These are phyloP conservation scores for Glycine latifolia DNA, from an alignment of 306 rosid genomes.

Conservation along the genomic window DNA sequence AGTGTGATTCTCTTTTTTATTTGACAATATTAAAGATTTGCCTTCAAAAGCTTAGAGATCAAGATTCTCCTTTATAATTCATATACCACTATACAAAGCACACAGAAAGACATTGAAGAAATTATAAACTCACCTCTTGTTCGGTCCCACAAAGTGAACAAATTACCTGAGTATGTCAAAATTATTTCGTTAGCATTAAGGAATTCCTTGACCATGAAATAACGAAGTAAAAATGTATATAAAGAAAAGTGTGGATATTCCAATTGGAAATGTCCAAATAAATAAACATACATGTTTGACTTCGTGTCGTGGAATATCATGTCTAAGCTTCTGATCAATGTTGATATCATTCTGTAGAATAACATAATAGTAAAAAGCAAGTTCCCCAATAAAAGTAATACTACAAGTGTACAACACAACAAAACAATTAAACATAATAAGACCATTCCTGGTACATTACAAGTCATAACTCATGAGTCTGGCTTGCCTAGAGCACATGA, in stretches of 20 bases:
- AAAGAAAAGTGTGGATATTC: not conserved
- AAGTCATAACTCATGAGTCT: not conserved
- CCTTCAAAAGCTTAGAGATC: not conserved
- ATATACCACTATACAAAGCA: not conserved
- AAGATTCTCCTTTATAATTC: conserved; percentile 15
- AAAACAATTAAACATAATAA: not conserved
- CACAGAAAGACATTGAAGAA: conserved; percentile 13
- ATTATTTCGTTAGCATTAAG: conserved; percentile 31
- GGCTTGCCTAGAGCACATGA: not conserved
- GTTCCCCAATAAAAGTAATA: conserved; percentile 10
- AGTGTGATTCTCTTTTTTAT: not conserved
- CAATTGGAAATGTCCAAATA: conserved; percentile 6
- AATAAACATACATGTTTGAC: conserved; percentile 61
- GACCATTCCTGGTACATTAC: not conserved
- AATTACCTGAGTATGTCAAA: conserved; percentile 66
- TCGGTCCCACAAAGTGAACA: conserved; percentile 85
- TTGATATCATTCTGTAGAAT: conserved; percentile 66
- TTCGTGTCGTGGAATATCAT: conserved; percentile 81
- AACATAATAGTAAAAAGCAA: not conserved
- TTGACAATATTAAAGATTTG: conserved; percentile 18
- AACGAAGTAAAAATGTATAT: not conserved
- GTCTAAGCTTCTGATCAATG: conserved; percentile 72
- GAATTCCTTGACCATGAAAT: conserved; percentile 21
- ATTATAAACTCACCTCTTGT: conserved; percentile 75
- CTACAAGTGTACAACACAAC: not conserved